Evolutionary conservation across 352 stramenopile genomes (phyloP).

Genomic region (Pythium chondricola): DNA sequence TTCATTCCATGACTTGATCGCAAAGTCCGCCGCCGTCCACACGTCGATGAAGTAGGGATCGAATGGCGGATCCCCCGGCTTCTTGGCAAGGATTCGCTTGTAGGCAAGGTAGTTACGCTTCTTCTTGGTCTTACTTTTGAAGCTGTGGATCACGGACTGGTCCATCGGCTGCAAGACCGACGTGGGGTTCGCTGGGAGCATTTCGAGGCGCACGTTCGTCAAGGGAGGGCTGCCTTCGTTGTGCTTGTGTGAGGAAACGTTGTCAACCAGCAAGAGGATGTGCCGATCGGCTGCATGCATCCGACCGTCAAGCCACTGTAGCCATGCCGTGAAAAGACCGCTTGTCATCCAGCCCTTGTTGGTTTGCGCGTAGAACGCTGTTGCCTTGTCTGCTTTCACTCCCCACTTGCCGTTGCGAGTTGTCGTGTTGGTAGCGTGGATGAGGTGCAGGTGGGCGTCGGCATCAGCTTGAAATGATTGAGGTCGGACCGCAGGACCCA

Average conservation of each 20-base stretch:
- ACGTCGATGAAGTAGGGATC: too few species aligned
- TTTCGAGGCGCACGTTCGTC: not conserved
- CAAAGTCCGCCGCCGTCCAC: too few species aligned
- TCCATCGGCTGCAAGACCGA: slow-evolving; percentile 1
- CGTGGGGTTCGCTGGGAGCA: not conserved
- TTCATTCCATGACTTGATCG: too few species aligned
- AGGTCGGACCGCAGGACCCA: not conserved
- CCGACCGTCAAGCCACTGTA: not conserved
- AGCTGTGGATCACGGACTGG: not conserved
- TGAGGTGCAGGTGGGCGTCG: too few species aligned
- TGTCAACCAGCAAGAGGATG: not conserved
- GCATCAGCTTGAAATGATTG: not conserved
- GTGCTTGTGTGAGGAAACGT: not conserved
- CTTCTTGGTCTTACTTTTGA: not conserved
- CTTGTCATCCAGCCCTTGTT: slow-evolving; percentile 3
- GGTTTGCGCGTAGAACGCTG: not conserved
- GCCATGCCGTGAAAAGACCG: not conserved
- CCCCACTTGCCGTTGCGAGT: too few species aligned
- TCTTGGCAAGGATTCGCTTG: too few species aligned
- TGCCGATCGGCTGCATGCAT: not conserved
- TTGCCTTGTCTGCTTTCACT: not conserved
- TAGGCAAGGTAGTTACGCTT: too few species aligned
- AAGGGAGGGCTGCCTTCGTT: not conserved
- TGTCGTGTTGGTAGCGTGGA: too few species aligned
- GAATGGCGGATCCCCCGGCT: too few species aligned